Evolutionary conservation across 139 green algal genomes (phyloP).

Genomic region (Chlamydomonas eustigma): DNA sequence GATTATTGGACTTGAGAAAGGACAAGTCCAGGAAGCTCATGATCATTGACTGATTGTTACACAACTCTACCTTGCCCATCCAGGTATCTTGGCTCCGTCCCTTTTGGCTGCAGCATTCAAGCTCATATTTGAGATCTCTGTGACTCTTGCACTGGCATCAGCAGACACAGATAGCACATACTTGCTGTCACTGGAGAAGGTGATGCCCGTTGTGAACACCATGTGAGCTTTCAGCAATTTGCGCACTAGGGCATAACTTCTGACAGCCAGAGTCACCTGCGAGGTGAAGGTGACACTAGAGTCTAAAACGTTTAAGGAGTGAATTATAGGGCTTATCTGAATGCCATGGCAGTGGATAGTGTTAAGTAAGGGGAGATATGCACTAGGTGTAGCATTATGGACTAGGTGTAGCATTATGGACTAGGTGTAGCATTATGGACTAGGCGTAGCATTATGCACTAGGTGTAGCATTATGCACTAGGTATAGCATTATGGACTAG

Average conservation of each 20-base stretch:
- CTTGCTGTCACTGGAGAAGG: slow-evolving; percentile 13
- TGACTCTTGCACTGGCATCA: slow-evolving; percentile 3
- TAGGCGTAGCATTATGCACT: no score
- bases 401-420: no score
- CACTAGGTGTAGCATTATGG: no score
- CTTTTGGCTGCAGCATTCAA: neutral
- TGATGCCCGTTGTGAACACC: slow-evolving; percentile 34
- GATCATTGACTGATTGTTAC: neutral
- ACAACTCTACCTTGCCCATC: neutral
- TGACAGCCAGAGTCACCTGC: neutral
- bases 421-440: no score
- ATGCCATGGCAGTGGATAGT: no score
- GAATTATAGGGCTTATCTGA: no score
- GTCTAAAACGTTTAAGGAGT: no score
- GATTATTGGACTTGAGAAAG: no score
- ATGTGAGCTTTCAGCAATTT: slow-evolving; percentile 26
- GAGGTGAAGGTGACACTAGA: no score
- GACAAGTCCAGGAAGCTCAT: neutral
- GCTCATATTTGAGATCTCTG: neutral
- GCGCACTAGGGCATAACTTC: neutral
- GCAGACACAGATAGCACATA: slow-evolving; percentile 16
- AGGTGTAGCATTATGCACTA: no score
- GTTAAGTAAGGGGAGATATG: no score
- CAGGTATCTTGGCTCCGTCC: neutral
- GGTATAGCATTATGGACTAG: no score